phyloP scores from a whole-genome alignment of 306 rosid genomes.

The Comarum palustre region DNA sequence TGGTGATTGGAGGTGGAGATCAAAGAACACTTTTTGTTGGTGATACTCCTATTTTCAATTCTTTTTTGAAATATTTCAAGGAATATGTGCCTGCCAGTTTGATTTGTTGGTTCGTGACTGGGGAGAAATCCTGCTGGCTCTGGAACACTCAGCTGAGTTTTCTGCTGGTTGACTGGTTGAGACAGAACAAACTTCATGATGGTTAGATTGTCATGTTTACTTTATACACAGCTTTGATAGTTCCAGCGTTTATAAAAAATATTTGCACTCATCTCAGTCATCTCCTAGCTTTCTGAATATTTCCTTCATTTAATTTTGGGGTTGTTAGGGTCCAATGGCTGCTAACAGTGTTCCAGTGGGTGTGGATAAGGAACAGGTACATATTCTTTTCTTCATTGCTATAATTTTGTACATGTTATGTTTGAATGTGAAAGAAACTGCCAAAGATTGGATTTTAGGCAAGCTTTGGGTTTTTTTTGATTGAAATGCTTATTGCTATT shows the following conservation, averaged over 20 bases:
- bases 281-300: too few species aligned
- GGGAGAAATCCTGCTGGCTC: background rate
- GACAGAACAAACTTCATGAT: background rate
- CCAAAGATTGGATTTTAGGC: background rate
- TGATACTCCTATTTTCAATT: background rate
- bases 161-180: background rate
- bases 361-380: slow-evolving; percentile 78
- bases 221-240: too few species aligned
- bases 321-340: slow-evolving; percentile 55
- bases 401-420: too few species aligned
- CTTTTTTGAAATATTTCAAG: background rate
- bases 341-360: slow-evolving; percentile 40
- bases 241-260: too few species aligned
- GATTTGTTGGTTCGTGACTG: background rate
- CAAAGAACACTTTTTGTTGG: background rate
- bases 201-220: too few species aligned
- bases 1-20: slow-evolving; percentile 6
- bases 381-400: slow-evolving; percentile 17
- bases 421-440: too few species aligned
- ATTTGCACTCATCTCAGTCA: too few species aligned
- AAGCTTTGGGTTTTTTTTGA: background rate
- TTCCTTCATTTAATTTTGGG: background rate
- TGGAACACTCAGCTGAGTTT: background rate
- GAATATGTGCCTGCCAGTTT: background rate
- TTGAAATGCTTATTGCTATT: background rate